These are phyloP conservation scores for Saxophila tyrrhenica DNA, from an alignment of 495 filamentous ascomycete genomes.

Conservation along the genomic window DNA sequence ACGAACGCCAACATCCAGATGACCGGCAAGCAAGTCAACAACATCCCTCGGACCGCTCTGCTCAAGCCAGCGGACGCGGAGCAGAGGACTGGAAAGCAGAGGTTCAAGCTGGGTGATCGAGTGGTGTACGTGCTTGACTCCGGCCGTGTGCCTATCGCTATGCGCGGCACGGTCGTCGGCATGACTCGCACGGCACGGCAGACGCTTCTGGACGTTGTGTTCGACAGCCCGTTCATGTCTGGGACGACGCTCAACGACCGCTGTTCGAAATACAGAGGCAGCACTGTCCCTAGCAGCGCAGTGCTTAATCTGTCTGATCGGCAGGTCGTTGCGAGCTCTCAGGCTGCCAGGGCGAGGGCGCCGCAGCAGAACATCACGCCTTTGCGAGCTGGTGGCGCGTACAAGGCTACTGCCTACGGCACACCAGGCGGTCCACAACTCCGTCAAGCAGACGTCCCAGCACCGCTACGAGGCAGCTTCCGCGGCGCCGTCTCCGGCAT, in stretches of 20 bases:
- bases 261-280: slow-evolving; percentile 91
- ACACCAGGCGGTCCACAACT: slow-evolving; percentile 54
- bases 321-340: slow-evolving; percentile 67
- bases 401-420: slow-evolving; percentile 36
- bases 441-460: slow-evolving; percentile 54
- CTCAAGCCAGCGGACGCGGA: slow-evolving; percentile 87
- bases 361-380: slow-evolving; percentile 46
- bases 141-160: slow-evolving; percentile 89
- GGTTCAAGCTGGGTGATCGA: slow-evolving; percentile 76
- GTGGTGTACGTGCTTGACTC: slow-evolving; percentile 87
- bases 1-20: slow-evolving; percentile 41
- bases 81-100: slow-evolving; percentile 75
- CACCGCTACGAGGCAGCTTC: slow-evolving; percentile 60
- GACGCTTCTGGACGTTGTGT: slow-evolving; percentile 79
- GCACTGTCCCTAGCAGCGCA: slow-evolving; percentile 70
- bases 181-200: slow-evolving; percentile 73
- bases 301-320: slow-evolving; percentile 78
- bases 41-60: slow-evolving; percentile 74
- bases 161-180: slow-evolving; percentile 82
- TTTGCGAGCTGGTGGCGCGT: slow-evolving; percentile 21
- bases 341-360: slow-evolving; percentile 46
- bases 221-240: slow-evolving; percentile 91
- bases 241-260: slow-evolving; percentile 80
- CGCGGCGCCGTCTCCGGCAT: slow-evolving; percentile 51
- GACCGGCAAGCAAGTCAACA: slow-evolving; percentile 49